Evolutionary conservation across 108 stramenopile genomes (phyloP), one percentile per base, ranked within the genome.

Genomic region (Skeletonema tropicum): DNA sequence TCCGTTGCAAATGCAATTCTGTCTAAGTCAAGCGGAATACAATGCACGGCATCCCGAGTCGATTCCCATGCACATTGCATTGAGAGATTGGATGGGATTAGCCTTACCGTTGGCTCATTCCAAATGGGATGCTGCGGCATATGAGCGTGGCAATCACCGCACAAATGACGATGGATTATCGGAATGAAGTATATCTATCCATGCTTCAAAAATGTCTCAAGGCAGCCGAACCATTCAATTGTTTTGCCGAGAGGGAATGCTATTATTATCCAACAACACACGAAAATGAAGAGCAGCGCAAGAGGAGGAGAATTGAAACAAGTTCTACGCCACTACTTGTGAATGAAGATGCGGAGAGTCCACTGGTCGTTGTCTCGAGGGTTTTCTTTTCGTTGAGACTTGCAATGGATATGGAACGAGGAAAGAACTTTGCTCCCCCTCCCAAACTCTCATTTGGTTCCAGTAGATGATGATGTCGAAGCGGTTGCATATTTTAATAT

Each of bases 71-170:
- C 90, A 95, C 74, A 55, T 90, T 38, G 91, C 88, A 2, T 71
- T 95, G 33, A 65, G 85, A 41, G 92, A 92, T 76, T 95, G 91
- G 91, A 82, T 95, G 82, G 67, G 75, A 42, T 73, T 81, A 35
- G 86, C 86, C 0, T 25, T 85, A 25, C 88, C 77, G 10, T 66
- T 95, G 52, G 66, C 90, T 19, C 82, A 95, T 63, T 73, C 73
- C 15, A 79, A 76, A 31, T 95, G 94, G 94, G 83, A 95, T 70
- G 75, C 88, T 41, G 72, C 79, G 15, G 35, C 67, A 59, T 92
- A 82, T 77, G 94, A 95, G 71, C 80, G 84, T 5, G 91, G 91
- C 1, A 90, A 90, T 60, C 90, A 95, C 70, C 80, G 94, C 17
- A 83, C 79, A 19, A 67, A 76, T 38, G 71, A 76, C 12, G 94